Evolutionary conservation across 1,284 basidiomycete species (phyloP).

Genomic region (Ganoderma resinaceum): DNA sequence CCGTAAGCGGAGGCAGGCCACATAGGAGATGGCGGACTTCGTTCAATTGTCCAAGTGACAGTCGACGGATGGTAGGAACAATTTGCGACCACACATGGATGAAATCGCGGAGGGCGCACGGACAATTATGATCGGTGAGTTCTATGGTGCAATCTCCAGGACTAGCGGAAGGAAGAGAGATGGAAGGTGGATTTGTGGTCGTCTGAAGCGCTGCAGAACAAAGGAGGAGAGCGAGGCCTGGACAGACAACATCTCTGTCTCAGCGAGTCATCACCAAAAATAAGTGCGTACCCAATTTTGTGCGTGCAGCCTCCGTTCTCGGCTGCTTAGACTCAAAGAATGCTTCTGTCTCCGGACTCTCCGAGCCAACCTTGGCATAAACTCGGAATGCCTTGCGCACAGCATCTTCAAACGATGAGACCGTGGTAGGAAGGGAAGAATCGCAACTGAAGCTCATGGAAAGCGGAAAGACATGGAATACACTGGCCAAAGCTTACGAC

Average conservation of each 20-base stretch:
- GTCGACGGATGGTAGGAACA: conserved; percentile 7
- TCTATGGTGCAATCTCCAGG: not conserved
- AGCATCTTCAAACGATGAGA: not conserved
- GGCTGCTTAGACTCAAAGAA: not conserved
- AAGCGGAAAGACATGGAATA: not conserved
- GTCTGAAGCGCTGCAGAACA: not conserved
- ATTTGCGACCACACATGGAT: conserved; percentile 2
- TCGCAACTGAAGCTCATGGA: not conserved
- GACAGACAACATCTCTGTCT: not conserved
- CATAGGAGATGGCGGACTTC: not conserved
- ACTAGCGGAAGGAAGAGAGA: not conserved
- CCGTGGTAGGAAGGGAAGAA: not conserved
- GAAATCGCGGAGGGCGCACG: not conserved
- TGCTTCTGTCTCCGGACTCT: not conserved
- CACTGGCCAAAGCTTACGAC: not conserved
- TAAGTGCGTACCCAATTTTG: not conserved
- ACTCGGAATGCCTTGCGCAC: not conserved
- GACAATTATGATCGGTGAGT: not conserved
- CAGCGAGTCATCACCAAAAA: not conserved
- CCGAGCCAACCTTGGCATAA: not conserved
- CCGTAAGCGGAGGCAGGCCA: not conserved
- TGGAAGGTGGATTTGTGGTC: not conserved
- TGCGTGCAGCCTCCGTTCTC: not conserved
- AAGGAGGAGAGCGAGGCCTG: not conserved
- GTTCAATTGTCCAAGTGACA: not conserved